Percentiles rank a stretch among this genome's conserved stretches.
These are phyloP conservation scores for Candida freyschussii DNA, from an alignment of 1,139 yeast species.

Conservation along the genomic window DNA sequence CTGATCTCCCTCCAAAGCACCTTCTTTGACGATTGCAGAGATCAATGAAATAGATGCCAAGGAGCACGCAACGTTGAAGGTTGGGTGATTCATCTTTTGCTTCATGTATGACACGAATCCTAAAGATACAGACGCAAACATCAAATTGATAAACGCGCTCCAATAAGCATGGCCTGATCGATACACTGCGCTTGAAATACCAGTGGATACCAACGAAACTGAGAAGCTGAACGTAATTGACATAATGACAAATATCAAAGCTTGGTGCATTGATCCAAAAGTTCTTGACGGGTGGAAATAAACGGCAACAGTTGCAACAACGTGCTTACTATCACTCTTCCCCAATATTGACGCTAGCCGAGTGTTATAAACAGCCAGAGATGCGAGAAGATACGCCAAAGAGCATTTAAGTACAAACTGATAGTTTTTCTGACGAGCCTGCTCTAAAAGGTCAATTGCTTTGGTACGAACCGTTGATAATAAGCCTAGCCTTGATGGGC, in stretches of 20 bases:
- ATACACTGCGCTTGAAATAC: slow-evolving; percentile 44
- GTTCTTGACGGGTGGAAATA: slow-evolving; percentile 82
- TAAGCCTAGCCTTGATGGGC: no score
- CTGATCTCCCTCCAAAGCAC: slow-evolving; percentile 55
- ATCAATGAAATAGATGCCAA: slow-evolving; percentile 70
- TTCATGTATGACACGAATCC: slow-evolving; percentile 69
- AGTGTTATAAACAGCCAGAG: slow-evolving; percentile 68
- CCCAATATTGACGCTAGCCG: slow-evolving; percentile 56
- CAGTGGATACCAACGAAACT: slow-evolving; percentile 52
- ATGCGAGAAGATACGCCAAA: slow-evolving; percentile 66
- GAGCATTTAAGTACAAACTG: slow-evolving; percentile 53
- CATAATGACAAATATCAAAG: slow-evolving; percentile 54
- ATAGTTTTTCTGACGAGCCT: slow-evolving; percentile 11
- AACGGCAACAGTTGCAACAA: slow-evolving; percentile 77
- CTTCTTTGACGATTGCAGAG: slow-evolving; percentile 73
- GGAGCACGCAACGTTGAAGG: slow-evolving; percentile 78
- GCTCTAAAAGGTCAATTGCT: no score
- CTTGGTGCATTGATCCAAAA: slow-evolving; percentile 76
- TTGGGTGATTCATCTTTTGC: slow-evolving; percentile 59
- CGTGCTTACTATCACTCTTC: slow-evolving; percentile 68
- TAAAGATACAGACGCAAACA: slow-evolving; percentile 50
- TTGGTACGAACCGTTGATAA: no score
- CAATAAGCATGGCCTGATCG: slow-evolving; percentile 43
- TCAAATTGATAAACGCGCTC: slow-evolving; percentile 54
- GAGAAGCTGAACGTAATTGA: slow-evolving; percentile 54